Evolutionary conservation across 805 yeast species (phyloP).

Genomic region (Spathaspora boniae): DNA sequence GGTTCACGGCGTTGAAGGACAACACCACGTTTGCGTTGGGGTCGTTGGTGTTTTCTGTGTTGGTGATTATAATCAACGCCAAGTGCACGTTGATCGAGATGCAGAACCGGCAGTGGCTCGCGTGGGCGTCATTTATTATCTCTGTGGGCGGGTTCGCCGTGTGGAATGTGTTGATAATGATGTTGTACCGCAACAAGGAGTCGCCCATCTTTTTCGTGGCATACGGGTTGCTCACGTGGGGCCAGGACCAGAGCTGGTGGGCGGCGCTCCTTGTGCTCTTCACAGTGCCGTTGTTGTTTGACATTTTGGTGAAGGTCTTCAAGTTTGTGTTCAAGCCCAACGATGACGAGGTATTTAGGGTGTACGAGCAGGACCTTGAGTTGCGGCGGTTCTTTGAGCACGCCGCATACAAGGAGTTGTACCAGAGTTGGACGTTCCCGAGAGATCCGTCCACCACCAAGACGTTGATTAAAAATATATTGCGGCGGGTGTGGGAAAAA

Average conservation of each 20-base stretch:
- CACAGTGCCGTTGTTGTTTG: slow-evolving; percentile 61
- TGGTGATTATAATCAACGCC: slow-evolving; percentile 68
- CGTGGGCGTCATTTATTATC: slow-evolving; percentile 59
- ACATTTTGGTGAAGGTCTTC: slow-evolving; percentile 57
- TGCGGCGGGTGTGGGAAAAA: neutral
- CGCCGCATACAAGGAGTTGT: slow-evolving; percentile 67
- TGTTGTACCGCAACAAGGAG: slow-evolving; percentile 52
- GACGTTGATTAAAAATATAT: slow-evolving; percentile 16
- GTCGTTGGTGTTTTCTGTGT: slow-evolving; percentile 65
- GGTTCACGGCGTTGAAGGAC: slow-evolving; percentile 61
- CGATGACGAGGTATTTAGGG: slow-evolving; percentile 77
- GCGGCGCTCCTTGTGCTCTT: slow-evolving; percentile 58
- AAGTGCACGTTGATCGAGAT: slow-evolving; percentile 82
- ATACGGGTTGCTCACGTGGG: slow-evolving; percentile 71
- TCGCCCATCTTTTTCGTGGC: slow-evolving; percentile 66
- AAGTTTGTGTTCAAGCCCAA: slow-evolving; percentile 57
- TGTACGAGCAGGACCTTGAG: slow-evolving; percentile 65
- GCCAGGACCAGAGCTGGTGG: slow-evolving; percentile 86
- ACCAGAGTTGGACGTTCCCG: slow-evolving; percentile 75
- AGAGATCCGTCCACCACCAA: slow-evolving; percentile 36
- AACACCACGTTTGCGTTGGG: slow-evolving; percentile 83
- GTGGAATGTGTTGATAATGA: slow-evolving; percentile 79
- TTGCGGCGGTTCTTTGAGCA: slow-evolving; percentile 69
- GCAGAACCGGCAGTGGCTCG: slow-evolving; percentile 67
- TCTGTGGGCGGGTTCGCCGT: slow-evolving; percentile 82